Evolutionary conservation across 2,329 filamentous ascomycete genomes (phyloP), one percentile per base, ranked within the genome.

Genomic region (Tolypocladium album): DNA sequence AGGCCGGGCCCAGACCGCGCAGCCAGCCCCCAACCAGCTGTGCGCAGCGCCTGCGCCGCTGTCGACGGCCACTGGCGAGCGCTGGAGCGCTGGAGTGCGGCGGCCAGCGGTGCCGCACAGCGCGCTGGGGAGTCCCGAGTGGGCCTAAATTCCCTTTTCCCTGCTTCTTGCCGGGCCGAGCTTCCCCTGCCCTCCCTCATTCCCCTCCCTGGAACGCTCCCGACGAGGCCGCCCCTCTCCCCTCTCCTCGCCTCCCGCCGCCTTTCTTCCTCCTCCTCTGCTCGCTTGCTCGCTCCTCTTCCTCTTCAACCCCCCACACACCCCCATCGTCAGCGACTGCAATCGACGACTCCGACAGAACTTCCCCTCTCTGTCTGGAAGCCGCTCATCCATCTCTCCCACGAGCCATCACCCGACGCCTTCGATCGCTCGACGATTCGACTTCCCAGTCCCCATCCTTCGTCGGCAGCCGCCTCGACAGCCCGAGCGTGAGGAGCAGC

Each of bases 251-350:
- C 31, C 56, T 58, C 27, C 27, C 27, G 27, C 27, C 58, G 61
- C 59, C 45, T 61, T 53, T 57, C 60, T 60, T 56, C 57, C 42
- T 55, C 45, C 55, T 52, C 52, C 40, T 47, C 45, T 58, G 55
- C 58, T 57, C 57, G 22, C 53, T 52, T 53, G 24, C 57, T 47
- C 59, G 56, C 58, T 60, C 59, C 60, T 60, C 60, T 57, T 60
- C 59, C 57, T 58, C 57, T 55, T 58, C 58, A 58, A 45, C 50
- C 11, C 50, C 42, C 38, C 58, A n/a, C 56, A 60, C 63, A 62
- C 61, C 57, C 42, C 55, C 57, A 57, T 55, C 50, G 31, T 5
- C 27, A 3, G 27, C 27, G 27, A 31, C 27, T 31, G 27, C 27
- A 31, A n/a, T n/a, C n/a, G n/a, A 53, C 50, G 50, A 53, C 31